phyloP scores from a whole-genome alignment of 2,329 filamentous ascomycete genomes.

The Apiospora marii region DNA sequence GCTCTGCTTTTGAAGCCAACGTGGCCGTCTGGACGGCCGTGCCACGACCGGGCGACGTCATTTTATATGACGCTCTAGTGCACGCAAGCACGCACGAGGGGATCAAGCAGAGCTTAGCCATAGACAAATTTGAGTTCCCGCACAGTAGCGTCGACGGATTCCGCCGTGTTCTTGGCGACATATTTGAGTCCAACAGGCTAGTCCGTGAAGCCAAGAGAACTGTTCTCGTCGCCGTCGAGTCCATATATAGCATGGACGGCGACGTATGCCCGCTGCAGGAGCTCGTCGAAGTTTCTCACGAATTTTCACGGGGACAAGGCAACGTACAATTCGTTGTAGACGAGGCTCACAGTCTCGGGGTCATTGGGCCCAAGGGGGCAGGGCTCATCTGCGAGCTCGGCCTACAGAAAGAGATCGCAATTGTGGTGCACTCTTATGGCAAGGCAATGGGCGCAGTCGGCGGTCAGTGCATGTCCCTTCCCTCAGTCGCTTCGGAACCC shows the following conservation, averaged over 20 bases:
- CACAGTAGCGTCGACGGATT: constrained; percentile 53
- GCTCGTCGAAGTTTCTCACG: constrained; percentile 44
- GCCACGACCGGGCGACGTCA: constrained; percentile 59
- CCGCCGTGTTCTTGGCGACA: constrained; percentile 42
- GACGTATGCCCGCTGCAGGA: constrained; percentile 50
- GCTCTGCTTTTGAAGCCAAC: constrained; percentile 65
- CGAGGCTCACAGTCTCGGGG: constrained; percentile 62
- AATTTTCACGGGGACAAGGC: constrained; percentile 30
- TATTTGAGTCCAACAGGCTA: constrained; percentile 41
- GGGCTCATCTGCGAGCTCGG: constrained; percentile 59
- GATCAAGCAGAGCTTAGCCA: constrained; percentile 64
- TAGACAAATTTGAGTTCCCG: constrained; percentile 50
- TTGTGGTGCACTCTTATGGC: constrained; percentile 47
- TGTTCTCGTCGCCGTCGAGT: constrained; percentile 51
- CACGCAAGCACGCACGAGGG: constrained; percentile 74
- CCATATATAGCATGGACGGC: constrained; percentile 58
- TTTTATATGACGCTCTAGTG: constrained; percentile 71
- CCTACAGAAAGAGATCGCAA: constrained; percentile 57
- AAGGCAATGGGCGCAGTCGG: constrained; percentile 57
- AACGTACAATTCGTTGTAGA: constrained; percentile 61
- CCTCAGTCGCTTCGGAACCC: neutral
- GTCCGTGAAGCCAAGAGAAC: constrained; percentile 40
- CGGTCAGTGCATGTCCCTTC: constrained; percentile 27
- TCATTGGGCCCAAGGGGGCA: constrained; percentile 55
- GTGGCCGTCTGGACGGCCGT: constrained; percentile 57